Evolutionary conservation across 768 basidiomycete genomes (phyloP).

Genomic region (Amylocystis lapponica): DNA sequence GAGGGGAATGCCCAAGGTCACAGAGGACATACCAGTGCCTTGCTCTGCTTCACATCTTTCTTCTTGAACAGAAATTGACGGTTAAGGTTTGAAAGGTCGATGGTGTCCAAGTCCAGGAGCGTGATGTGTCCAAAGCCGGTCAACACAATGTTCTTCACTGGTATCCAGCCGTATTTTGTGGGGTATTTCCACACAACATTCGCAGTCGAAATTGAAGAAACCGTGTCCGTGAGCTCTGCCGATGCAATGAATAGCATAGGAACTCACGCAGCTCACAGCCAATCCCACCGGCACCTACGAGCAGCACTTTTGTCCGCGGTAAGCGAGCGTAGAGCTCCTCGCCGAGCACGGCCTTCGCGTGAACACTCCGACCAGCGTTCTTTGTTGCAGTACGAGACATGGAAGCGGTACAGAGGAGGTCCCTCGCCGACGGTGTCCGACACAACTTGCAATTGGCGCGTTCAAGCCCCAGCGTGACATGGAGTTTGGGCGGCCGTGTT

Average conservation of each 20-base stretch:
- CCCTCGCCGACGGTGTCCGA: neutral
- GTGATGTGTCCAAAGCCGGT: conserved; percentile 92
- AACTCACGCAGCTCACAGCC: conserved; percentile 79
- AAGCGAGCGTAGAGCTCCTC: conserved; percentile 58
- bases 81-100: conserved; percentile 96
- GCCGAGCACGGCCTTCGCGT: conserved; percentile 79
- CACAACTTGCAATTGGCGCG: neutral
- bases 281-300: conserved; percentile 96
- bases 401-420: neutral
- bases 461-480: neutral
- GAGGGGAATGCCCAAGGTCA: neutral
- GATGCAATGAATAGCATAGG: neutral
- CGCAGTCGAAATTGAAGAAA: no score
- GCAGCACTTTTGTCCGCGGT: conserved; percentile 62
- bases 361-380: conserved; percentile 43
- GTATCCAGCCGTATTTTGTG: neutral
- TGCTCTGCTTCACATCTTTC: conserved; percentile 96
- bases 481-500: neutral
- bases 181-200: no score
- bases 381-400: neutral
- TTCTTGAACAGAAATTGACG: conserved; percentile 95
- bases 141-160: conserved; percentile 94
- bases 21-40: conserved; percentile 63
- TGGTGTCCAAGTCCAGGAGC: conserved; percentile 93
- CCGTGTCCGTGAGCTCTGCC: no score